Evolutionary conservation across 2,329 filamentous ascomycete species (phyloP).

Genomic region (Penicillium sp.): DNA sequence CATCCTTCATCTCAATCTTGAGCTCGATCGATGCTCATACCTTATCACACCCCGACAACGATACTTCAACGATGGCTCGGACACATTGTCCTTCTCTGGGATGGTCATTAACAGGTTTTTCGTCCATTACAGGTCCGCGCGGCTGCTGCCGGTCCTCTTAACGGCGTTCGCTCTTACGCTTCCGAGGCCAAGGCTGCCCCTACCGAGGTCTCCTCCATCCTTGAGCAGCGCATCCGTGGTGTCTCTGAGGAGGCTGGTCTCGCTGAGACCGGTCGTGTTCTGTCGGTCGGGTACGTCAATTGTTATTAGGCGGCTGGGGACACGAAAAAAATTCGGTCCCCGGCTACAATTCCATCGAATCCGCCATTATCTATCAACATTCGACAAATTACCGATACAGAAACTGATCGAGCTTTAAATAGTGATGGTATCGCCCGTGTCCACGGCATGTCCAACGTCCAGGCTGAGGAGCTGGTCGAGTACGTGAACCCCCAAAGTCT

Average conservation of each 20-base stretch:
- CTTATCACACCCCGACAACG: conserved; percentile 20
- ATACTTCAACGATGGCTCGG: conserved; percentile 20
- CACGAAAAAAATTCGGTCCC: conserved; percentile 31
- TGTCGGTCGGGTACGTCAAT: conserved; percentile 90
- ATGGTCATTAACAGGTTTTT: conserved; percentile 50
- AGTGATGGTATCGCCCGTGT: conserved; percentile 99
- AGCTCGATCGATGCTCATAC: conserved; percentile 33
- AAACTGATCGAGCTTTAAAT: conserved; percentile 30
- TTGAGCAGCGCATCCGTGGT: conserved; percentile 98
- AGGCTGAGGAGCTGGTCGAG: conserved; percentile 99
- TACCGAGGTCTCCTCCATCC: conserved; percentile 98
- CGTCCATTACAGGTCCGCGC: conserved; percentile 68
- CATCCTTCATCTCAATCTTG: conserved; percentile 32
- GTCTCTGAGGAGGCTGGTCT: conserved; percentile 95
- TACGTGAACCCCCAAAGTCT: conserved; percentile 55
- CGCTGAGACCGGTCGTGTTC: conserved; percentile 97
- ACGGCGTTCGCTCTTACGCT: conserved; percentile 80
- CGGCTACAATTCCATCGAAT: conserved; percentile 28
- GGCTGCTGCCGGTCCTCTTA: conserved; percentile 74
- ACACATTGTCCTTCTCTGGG: conserved; percentile 39
- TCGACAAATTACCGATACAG: conserved; percentile 4
- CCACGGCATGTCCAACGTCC: conserved; percentile 99
- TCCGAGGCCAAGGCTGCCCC: conserved; percentile 90
- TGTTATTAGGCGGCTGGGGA: conserved; percentile 15
- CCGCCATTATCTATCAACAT: conserved; percentile 14